phyloP scores from a whole-genome alignment of 495 filamentous ascomycete genomes.

The Penicillium macrosclerotiorum region DNA sequence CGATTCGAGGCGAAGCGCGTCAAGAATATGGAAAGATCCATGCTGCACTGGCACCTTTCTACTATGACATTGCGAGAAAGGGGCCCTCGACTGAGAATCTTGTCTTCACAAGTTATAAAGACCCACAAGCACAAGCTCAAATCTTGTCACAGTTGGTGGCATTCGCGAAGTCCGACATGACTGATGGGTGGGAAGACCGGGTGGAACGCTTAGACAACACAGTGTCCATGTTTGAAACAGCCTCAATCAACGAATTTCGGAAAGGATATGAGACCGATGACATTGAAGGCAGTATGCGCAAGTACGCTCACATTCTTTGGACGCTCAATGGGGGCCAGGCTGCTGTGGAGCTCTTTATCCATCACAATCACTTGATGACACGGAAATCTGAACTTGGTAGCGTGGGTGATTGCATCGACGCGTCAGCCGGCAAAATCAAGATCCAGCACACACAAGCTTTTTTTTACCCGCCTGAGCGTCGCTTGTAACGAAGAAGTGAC shows the following conservation, averaged over 20 bases:
- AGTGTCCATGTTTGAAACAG: conserved; percentile 82
- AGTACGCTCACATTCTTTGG: conserved; percentile 83
- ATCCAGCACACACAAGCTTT: conserved; percentile 78
- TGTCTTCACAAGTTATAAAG: conserved; percentile 80
- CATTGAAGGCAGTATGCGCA: conserved; percentile 80
- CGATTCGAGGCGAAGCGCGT: conserved; percentile 81
- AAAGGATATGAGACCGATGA: conserved; percentile 88
- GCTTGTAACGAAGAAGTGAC: conserved; percentile 82
- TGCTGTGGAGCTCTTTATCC: conserved; percentile 79
- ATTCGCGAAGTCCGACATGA: conserved; percentile 78
- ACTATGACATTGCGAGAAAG: conserved; percentile 72
- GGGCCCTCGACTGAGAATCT: conserved; percentile 76
- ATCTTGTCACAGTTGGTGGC: conserved; percentile 76
- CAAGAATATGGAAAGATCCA: conserved; percentile 92
- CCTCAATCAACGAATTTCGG: conserved; percentile 87
- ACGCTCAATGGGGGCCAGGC: conserved; percentile 78
- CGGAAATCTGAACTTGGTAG: conserved; percentile 71
- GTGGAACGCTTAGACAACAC: conserved; percentile 70
- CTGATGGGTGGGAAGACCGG: conserved; percentile 68
- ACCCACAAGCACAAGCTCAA: conserved; percentile 84
- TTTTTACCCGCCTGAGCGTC: conserved; percentile 66
- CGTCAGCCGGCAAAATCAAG: conserved; percentile 54
- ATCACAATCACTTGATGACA: conserved; percentile 78
- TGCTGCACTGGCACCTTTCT: conserved; percentile 81
- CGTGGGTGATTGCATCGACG: conserved; percentile 79